Evolutionary conservation across 31 red algal genomes (phyloP), one percentile per base, ranked within the genome.

Genomic region (Endocladia muricata): DNA sequence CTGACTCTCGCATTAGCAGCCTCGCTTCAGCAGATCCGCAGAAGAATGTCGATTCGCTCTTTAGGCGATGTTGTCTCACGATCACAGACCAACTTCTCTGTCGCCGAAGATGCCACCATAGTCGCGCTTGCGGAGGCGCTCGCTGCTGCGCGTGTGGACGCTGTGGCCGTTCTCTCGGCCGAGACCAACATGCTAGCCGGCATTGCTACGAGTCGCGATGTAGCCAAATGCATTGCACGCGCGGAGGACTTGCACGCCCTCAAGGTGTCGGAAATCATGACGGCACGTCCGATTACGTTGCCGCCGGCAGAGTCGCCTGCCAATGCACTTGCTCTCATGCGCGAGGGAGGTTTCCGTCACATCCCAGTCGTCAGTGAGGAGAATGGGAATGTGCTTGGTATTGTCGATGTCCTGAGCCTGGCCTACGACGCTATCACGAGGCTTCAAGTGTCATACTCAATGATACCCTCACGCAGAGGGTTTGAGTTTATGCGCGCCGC

Each of bases 351-450:
- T 59, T 91, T 82, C 54, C 76, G 87, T 19, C 87, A 91, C 30
- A 74, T 91, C 34, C 87, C 87, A 0, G 63, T 91, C 35, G 87
- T 91, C 48, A 48, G 39, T 37, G 34, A 58, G 21, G 70, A 68
- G 7, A 57, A 61, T 36, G 72, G 60, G 0, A 51, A 58, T 0
- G 70, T 91, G 38, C 60, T 82, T n/a, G 87, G 87, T 29, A 71
- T 91, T 39, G 87, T 82, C 7, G 78, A 91, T 62, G 87, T 91
- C 30, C 61, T 91, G 28, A 47, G 44, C 31, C 57, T 91, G 60
- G 87, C 78, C 0, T 91, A 82, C 59, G 87, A 91, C 70, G 87
- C 77, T 2, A 77, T 91, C n/a, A 76, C 77, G 38, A 35, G 78
- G 40, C 78, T 91, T 60, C 87, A 91, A 48, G 51, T 70, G 19